These are phyloP conservation scores for Hibiscus tridactylites DNA, from an alignment of 345 rosid species.

Conservation along the genomic window DNA sequence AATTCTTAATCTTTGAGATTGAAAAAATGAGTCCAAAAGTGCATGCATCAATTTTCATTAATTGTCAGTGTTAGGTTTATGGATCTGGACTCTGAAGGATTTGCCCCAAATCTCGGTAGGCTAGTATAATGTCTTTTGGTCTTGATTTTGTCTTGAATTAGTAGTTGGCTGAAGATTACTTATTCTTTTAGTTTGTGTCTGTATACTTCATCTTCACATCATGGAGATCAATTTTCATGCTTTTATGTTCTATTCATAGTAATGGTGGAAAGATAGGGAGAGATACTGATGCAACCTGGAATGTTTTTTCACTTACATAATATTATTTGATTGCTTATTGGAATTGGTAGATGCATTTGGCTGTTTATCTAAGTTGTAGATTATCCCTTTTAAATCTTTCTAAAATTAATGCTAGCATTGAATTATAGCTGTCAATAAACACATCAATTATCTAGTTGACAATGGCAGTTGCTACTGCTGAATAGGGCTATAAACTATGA, in stretches of 20 bases:
- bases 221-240: background rate
- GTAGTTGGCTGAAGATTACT: background rate
- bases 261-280: background rate
- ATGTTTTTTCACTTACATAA: background rate
- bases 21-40: background rate
- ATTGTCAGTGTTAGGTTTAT: background rate
- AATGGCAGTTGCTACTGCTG: background rate
- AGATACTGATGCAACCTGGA: background rate
- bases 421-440: constrained; percentile 4
- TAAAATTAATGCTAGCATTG: background rate
- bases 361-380: background rate
- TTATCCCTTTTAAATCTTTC: background rate
- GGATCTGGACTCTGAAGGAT: background rate
- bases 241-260: background rate
- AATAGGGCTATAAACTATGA: background rate
- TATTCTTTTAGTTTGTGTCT: background rate
- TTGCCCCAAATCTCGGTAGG: background rate
- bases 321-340: background rate
- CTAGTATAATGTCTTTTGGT: background rate
- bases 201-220: background rate
- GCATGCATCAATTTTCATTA: background rate
- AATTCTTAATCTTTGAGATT: background rate
- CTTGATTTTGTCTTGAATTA: background rate
- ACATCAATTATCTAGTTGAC: background rate
- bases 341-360: background rate